phyloP scores from a whole-genome alignment of 495 filamentous ascomycete species.

The Neurospora sublineolata region DNA sequence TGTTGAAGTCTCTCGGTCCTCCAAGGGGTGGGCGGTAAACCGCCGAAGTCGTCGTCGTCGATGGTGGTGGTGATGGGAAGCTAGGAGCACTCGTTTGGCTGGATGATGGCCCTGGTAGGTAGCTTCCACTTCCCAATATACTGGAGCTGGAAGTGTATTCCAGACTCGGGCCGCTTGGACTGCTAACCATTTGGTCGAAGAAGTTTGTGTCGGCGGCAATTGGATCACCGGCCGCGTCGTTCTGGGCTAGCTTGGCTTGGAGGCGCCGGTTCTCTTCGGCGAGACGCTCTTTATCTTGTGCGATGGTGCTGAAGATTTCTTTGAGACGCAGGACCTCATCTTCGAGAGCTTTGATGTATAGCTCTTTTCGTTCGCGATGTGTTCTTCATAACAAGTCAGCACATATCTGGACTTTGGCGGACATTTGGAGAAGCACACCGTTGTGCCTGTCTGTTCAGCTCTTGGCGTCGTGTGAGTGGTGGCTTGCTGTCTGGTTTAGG shows the following conservation, averaged over 20 bases:
- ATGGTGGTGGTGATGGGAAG: conserved; percentile 32
- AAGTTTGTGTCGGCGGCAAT: conserved; percentile 22
- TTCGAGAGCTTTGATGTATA: conserved; percentile 88
- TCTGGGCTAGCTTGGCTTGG: conserved; percentile 57
- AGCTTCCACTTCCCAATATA: conserved; percentile 45
- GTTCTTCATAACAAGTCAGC: conserved; percentile 39
- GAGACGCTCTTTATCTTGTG: conserved; percentile 53
- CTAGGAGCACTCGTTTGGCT: conserved; percentile 22
- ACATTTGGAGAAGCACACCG: conserved; percentile 43
- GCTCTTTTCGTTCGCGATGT: conserved; percentile 92
- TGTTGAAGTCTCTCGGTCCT: conserved; percentile 4
- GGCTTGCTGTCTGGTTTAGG: conserved; percentile 97
- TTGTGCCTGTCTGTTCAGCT: conserved; percentile 91
- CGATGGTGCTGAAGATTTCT: conserved; percentile 49
- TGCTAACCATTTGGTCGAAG: conserved; percentile 35
- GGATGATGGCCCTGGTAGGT: conserved; percentile 18
- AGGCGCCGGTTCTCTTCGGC: conserved; percentile 68
- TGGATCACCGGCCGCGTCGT: conserved; percentile 48
- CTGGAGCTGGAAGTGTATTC: conserved; percentile 44
- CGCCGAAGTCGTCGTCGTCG: conserved; percentile 19
- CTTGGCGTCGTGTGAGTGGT: conserved; percentile 82
- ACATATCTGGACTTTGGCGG: background rate
- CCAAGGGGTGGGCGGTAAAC: background rate
- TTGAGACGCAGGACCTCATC: conserved; percentile 68
- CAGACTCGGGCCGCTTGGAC: conserved; percentile 31